Base-by-base conservation (phyloP, 2,329 filamentous ascomycete genomes). In the Trichoderma sp. region DNA sequence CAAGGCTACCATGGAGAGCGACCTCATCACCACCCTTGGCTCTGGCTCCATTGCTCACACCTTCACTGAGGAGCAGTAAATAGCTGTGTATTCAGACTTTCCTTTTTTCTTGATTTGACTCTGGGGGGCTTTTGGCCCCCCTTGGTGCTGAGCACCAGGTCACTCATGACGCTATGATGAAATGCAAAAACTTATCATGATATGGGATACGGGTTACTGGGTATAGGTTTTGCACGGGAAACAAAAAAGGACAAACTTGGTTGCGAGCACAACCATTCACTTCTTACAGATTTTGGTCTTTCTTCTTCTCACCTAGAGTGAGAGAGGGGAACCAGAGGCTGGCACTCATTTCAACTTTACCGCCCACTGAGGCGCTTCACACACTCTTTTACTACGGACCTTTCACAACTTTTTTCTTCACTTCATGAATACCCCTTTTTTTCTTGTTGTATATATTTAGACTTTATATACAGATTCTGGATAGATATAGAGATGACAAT, bases 1-100 rank as follows among this genome's bases (percentile, higher is more conserved):
- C 77, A 86, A 87, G 80, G 78, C 81, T 51, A 88, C 86, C 34
- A 57, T 75, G 7, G 84, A 86, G 78, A 78, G 75, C 18, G 82
- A 88, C 74, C 80, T 89, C 75, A 80, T 88, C 78, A 85, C 83
- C 78, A 87, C 85, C 30, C 84, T 88, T 9, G 86, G 86, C 65
- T 74, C 75, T 60, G 81, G 81, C 62, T 71, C 71, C 56, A 74
- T 76, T 43, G 76, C 75, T 68, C 18, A 78, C 68, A 39, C 71
- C 72, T 78, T 78, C 68, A 26, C 72, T 53, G 71, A 72, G 51
- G 30, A 56, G 4, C 47, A 72, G 60, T 72, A 72, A 68, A 62
- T 36, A 15, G 34, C 30, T 70, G 21, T 47, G 6, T 21, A 18
- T 15, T 51, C 15, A 32, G 28, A 14, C 8, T 61, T 57, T 39